phyloP scores from a whole-genome alignment of 352 stramenopile species.

The Phytophthora multivora region DNA sequence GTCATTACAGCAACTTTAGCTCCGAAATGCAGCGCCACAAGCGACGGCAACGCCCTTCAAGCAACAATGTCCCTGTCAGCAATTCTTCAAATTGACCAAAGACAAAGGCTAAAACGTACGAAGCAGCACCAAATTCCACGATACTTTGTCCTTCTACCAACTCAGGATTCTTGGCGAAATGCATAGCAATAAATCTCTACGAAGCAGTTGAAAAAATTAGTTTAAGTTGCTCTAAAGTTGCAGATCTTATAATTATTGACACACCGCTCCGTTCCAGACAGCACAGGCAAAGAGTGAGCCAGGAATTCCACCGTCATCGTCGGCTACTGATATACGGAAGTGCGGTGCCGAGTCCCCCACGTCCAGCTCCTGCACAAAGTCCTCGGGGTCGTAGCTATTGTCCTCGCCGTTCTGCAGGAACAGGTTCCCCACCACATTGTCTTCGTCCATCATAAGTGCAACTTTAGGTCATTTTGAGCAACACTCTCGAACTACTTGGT shows the following conservation, averaged over 20 bases:
- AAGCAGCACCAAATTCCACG: slow-evolving; percentile 60
- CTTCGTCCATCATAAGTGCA: slow-evolving; percentile 19
- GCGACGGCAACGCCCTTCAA: slow-evolving; percentile 47
- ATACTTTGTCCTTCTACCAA: slow-evolving; percentile 34
- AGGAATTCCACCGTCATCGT: slow-evolving; percentile 55
- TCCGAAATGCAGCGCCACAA: slow-evolving; percentile 50
- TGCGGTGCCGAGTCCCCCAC: slow-evolving; percentile 19
- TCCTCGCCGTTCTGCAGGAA: slow-evolving; percentile 50
- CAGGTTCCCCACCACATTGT: slow-evolving; percentile 43
- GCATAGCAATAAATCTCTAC: slow-evolving; percentile 49
- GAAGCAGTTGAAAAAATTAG: background rate
- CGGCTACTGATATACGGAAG: slow-evolving; percentile 49
- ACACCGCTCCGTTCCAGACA: slow-evolving; percentile 53
- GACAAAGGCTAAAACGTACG: slow-evolving; percentile 25
- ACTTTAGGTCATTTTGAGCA: background rate
- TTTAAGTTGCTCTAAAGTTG: background rate
- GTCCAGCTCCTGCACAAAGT: slow-evolving; percentile 42
- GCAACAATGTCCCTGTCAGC: background rate
- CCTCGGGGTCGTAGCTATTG: slow-evolving; percentile 44
- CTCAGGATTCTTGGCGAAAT: slow-evolving; percentile 43
- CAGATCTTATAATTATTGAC: background rate
- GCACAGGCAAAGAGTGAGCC: slow-evolving; percentile 56
- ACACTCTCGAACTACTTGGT: too few relatives aligned
- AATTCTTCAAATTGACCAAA: background rate
- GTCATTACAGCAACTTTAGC: slow-evolving; percentile 49